A percentile compares a stretch with the other conserved stretches of the same genome.
Conservation (phyloP, 495 filamentous ascomycete species). For the Xylaria longipes region DNA sequence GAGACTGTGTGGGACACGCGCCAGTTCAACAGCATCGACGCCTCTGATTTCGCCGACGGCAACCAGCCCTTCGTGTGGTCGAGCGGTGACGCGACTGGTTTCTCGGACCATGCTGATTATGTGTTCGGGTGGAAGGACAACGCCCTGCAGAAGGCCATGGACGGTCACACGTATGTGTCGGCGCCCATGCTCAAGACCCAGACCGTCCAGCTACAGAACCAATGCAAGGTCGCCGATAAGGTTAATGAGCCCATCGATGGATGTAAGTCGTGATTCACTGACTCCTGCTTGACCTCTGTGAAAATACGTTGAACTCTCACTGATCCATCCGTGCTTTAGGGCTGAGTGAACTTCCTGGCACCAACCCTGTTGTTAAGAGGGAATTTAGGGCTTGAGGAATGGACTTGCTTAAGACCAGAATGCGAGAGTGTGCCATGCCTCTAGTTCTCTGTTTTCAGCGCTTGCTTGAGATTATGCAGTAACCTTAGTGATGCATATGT, state of each 20-base stretch:
- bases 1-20: slow-evolving; percentile 48
- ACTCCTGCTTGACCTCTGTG: not conserved
- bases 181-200: slow-evolving; percentile 42
- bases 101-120: slow-evolving; percentile 41
- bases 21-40: slow-evolving; percentile 45
- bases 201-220: slow-evolving; percentile 37
- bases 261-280: slow-evolving; percentile 35
- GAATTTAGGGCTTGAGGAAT: slow-evolving; percentile 11
- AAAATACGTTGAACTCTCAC: not conserved
- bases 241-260: slow-evolving; percentile 41
- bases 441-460: not conserved
- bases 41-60: slow-evolving; percentile 49
- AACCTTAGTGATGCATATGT: not conserved
- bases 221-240: slow-evolving; percentile 42
- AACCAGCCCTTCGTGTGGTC: slow-evolving; percentile 54
- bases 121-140: slow-evolving; percentile 45
- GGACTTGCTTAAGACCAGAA: not conserved
- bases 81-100: slow-evolving; percentile 49
- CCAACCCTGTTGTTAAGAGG: slow-evolving; percentile 18
- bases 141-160: slow-evolving; percentile 42
- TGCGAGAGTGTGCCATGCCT: not conserved
- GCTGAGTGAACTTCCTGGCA: slow-evolving; percentile 23
- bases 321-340: not conserved
- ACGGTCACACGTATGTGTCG: slow-evolving; percentile 42
- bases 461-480: not conserved